Base-by-base conservation (phyloP, 805 yeast species). In the Saturnispora bothae region DNA sequence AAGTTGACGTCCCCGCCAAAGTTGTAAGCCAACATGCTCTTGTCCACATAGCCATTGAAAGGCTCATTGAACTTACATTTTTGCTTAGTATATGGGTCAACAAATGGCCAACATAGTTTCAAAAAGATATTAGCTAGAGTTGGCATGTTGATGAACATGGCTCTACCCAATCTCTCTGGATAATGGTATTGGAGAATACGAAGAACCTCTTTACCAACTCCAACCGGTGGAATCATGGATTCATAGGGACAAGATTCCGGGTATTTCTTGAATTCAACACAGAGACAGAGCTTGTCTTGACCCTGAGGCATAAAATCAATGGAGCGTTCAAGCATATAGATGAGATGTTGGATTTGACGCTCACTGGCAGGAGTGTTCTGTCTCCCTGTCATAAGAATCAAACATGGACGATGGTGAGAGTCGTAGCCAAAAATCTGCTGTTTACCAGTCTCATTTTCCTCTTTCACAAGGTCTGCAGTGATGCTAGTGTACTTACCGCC, bases 261-360 rank as follows among this genome's bases (percentile, higher is more conserved):
- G 41, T 83, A 76, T 23, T 84, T 78, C 61, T 89, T 85, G 63
- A 92, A 89, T 60, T 92, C 98, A 45, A 92, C 92, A 48, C 94
- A 69, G 31, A 92, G 64, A 2, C 96, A 95, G 36, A 92, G 63
- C 29, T 89, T 80, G 58, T 88, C 98, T 62, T 92, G 98, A 21
- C 96, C 96, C 1, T 82, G 72, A 1, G 96, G 96, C 96, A 92
- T 89, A 59, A 73, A 83, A 58, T 86, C 94, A 41, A 89, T 88
- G 31, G 83, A 95, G 42, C 88, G 70, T 60, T 92, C 99, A 38
- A 92, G 68, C 86, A 81, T 81, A 63, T 69, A 89, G 5, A 92
- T 97, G 56, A 92, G 66, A 56, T 86, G 95, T 60, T 92, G 94
- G 18, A 92, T 95, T 56, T 92, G 98, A 50, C 88, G 72, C 43